These are phyloP conservation scores for Cruciata laevipes DNA, from an alignment of 257 asterid genomes.

Conservation along the genomic window DNA sequence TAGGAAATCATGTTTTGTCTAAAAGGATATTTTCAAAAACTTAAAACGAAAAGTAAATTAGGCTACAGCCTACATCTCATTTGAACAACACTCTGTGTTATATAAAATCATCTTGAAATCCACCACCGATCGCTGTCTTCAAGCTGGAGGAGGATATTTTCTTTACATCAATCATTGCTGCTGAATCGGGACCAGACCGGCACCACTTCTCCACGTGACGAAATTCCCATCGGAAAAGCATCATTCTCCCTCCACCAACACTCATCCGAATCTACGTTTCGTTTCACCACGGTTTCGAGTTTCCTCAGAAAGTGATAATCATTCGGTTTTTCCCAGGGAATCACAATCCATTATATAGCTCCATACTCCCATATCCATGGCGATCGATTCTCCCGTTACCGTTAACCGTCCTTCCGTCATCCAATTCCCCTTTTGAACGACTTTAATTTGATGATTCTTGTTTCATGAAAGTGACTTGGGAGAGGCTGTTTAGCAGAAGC, in stretches of 20 bases:
- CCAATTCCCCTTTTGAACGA: constrained; percentile 20
- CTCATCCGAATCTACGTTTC: background rate
- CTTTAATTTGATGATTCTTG: constrained; percentile 23
- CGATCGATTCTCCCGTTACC: constrained; percentile 15
- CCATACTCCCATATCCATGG: constrained; percentile 12
- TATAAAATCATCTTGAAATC: background rate
- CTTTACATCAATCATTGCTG: background rate
- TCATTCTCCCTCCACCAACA: constrained; percentile 2
- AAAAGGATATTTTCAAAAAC: no score
- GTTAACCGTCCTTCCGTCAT: constrained; percentile 2
- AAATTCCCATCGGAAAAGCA: constrained; percentile 2
- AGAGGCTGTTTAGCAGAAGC: constrained; percentile 24
- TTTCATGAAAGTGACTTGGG: constrained; percentile 25
- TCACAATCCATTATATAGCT: background rate
- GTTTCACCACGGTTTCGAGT: background rate
- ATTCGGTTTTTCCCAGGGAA: background rate
- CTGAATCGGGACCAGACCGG: background rate
- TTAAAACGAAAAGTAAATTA: no score
- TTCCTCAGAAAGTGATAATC: background rate
- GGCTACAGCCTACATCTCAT: no score
- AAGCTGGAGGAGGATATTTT: constrained; percentile 1
- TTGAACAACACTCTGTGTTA: background rate
- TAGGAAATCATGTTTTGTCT: no score
- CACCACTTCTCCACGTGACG: constrained; percentile 5
- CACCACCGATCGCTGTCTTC: background rate